Evolutionary conservation across 2,329 filamentous ascomycete genomes (phyloP).

Genomic region (Lecanicillium sp.): DNA sequence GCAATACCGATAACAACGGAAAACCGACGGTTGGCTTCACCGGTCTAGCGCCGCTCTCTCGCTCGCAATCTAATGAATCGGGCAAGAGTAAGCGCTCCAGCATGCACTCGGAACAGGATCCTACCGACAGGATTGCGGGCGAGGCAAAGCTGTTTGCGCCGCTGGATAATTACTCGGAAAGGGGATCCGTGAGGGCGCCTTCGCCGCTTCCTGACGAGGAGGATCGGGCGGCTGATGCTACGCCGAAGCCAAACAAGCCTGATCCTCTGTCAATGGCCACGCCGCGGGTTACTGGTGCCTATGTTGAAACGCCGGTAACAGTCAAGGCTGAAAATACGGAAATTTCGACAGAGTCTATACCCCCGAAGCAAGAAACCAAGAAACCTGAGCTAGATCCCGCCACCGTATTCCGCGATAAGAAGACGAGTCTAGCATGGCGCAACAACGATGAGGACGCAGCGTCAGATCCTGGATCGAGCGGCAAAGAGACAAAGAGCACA

Average conservation of each 20-base stretch:
- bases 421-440: conserved; percentile 15
- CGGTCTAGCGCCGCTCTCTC: conserved; percentile 24
- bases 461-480: conserved; percentile 13
- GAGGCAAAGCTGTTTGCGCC: conserved; percentile 50
- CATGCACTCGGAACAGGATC: conserved; percentile 43
- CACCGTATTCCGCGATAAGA: conserved; percentile 17
- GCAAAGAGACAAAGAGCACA: not conserved
- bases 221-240: conserved; percentile 29
- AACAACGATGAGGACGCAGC: conserved; percentile 20
- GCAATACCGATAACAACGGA: conserved; percentile 1
- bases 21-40: conserved; percentile 39
- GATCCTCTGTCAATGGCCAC: conserved; percentile 44
- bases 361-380: not conserved
- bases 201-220: conserved; percentile 29
- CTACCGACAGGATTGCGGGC: conserved; percentile 46
- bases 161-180: conserved; percentile 46
- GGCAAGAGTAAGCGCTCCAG: conserved; percentile 39
- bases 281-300: conserved; percentile 46
- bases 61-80: conserved; percentile 37
- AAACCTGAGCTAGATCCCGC: conserved; percentile 5
- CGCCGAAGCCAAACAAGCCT: conserved; percentile 34
- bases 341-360: conserved; percentile 15
- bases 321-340: conserved; percentile 27
- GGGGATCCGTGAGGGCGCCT: conserved; percentile 41
- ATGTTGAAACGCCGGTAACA: conserved; percentile 47